Percentiles rank a stretch among this genome's conserved stretches.
These are phyloP conservation scores for Pseudogymnoascus verrucosus DNA, from an alignment of 2,329 filamentous ascomycete species.

Conservation along the genomic window DNA sequence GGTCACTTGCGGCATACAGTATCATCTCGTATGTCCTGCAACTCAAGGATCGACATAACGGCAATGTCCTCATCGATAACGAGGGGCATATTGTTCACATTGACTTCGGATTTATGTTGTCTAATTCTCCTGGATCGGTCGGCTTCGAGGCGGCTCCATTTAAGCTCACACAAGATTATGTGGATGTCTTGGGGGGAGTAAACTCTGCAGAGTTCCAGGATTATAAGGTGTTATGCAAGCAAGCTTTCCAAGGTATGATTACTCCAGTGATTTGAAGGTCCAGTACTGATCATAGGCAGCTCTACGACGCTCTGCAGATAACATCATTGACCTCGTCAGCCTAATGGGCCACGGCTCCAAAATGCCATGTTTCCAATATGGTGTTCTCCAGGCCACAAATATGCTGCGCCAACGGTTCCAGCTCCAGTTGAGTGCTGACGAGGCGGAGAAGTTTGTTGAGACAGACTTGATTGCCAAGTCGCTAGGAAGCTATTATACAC, in stretches of 20 bases:
- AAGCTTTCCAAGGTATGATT: conserved; percentile 67
- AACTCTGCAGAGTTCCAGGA: conserved; percentile 62
- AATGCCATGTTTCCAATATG: conserved; percentile 76
- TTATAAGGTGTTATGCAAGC: conserved; percentile 73
- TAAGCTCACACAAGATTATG: conserved; percentile 78
- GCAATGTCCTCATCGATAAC: conserved; percentile 78
- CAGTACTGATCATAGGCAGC: conserved; percentile 37
- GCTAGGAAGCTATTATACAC: conserved; percentile 78
- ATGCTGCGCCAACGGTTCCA: conserved; percentile 69
- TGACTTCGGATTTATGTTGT: conserved; percentile 85
- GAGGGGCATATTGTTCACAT: conserved; percentile 84
- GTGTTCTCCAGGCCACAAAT: conserved; percentile 61
- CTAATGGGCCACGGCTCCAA: conserved; percentile 78
- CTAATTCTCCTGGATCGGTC: conserved; percentile 75
- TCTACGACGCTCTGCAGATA: conserved; percentile 67
- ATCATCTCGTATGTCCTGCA: conserved; percentile 78
- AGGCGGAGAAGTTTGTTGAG: conserved; percentile 75
- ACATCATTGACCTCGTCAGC: conserved; percentile 72
- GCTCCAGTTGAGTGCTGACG: conserved; percentile 72
- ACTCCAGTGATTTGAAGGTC: background rate
- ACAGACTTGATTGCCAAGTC: conserved; percentile 72
- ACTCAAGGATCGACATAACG: conserved; percentile 79
- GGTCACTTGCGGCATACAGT: conserved; percentile 77
- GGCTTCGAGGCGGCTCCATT: conserved; percentile 83
- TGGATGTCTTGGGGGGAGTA: conserved; percentile 71